A percentile compares a stretch with the other conserved stretches of the same genome.
Conservation (phyloP, 2,329 filamentous ascomycete species). For the Escovopsis sp. region DNA sequence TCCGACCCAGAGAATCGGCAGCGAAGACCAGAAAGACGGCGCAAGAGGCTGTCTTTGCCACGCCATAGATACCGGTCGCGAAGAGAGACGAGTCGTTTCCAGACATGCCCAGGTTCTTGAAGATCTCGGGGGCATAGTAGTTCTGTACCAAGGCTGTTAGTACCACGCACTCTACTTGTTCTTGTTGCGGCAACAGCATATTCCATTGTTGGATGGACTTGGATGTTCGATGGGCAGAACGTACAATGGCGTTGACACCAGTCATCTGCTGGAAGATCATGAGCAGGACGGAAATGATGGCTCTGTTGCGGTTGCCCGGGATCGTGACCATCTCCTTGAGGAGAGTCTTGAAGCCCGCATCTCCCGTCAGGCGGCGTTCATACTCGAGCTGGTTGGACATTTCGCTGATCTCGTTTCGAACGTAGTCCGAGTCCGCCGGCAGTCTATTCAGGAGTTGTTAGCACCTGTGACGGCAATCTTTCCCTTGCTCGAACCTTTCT, state of each 20-base stretch:
- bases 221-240: no score
- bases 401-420: slow-evolving; percentile 43
- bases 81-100: slow-evolving; percentile 45
- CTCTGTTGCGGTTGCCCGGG: slow-evolving; percentile 46
- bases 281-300: slow-evolving; percentile 42
- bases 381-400: slow-evolving; percentile 46
- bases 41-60: slow-evolving; percentile 53
- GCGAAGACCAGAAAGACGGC: slow-evolving; percentile 49
- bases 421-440: slow-evolving; percentile 35
- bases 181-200: no score
- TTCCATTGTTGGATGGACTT: no score
- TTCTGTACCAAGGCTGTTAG: slow-evolving; percentile 21
- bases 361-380: slow-evolving; percentile 41
- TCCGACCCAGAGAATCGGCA: slow-evolving; percentile 53
- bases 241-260: slow-evolving; percentile 33
- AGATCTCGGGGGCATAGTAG: slow-evolving; percentile 57
- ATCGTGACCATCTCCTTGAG: slow-evolving; percentile 49
- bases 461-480: no score
- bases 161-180: neutral
- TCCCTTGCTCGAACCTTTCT: no score
- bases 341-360: slow-evolving; percentile 38
- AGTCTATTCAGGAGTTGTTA: slow-evolving; percentile 28
- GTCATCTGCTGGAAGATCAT: slow-evolving; percentile 63
- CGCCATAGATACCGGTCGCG: slow-evolving; percentile 58
- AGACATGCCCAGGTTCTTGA: slow-evolving; percentile 45